Conservation (phyloP, 1,284 basidiomycete species). For the Cryptococcus sp. region DNA sequence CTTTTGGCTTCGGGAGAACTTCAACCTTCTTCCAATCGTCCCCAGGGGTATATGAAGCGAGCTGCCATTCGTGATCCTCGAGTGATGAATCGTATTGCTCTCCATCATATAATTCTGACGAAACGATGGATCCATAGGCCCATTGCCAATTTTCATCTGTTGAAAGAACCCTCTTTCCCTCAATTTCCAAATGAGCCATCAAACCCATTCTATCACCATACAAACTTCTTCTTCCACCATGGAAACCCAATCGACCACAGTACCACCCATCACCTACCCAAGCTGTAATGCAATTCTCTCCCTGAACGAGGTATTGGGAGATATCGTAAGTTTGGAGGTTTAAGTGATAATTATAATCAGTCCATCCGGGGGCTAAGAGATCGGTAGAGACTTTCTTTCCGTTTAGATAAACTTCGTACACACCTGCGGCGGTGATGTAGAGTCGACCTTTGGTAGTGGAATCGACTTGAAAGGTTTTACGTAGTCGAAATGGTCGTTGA, state of each 20-base stretch:
- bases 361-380: slow-evolving; percentile 26
- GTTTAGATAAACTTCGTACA: slow-evolving; percentile 25
- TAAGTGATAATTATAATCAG: slow-evolving; percentile 17
- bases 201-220: slow-evolving; percentile 12
- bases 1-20: slow-evolving; percentile 2
- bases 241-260: slow-evolving; percentile 9
- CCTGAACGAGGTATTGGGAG: slow-evolving; percentile 4
- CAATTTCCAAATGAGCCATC: slow-evolving; percentile 16
- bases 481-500: slow-evolving; percentile 7
- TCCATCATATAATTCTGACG: slow-evolving; percentile 16
- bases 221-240: slow-evolving; percentile 11
- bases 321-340: slow-evolving; percentile 24
- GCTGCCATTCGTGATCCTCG: neutral
- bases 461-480: slow-evolving; percentile 1
- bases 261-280: slow-evolving; percentile 26
- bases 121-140: slow-evolving; percentile 14
- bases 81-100: slow-evolving; percentile 13
- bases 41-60: neutral
- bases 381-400: slow-evolving; percentile 22
- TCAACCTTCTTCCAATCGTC: slow-evolving; percentile 3
- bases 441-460: slow-evolving; percentile 11
- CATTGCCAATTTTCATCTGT: slow-evolving; percentile 15
- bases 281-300: slow-evolving; percentile 12
- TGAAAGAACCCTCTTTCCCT: slow-evolving; percentile 5
- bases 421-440: slow-evolving; percentile 25